Percentiles rank a stretch among this genome's conserved stretches.
Conservation (phyloP, 148 eudicot genomes). For the Arctostaphylos glauca region DNA sequence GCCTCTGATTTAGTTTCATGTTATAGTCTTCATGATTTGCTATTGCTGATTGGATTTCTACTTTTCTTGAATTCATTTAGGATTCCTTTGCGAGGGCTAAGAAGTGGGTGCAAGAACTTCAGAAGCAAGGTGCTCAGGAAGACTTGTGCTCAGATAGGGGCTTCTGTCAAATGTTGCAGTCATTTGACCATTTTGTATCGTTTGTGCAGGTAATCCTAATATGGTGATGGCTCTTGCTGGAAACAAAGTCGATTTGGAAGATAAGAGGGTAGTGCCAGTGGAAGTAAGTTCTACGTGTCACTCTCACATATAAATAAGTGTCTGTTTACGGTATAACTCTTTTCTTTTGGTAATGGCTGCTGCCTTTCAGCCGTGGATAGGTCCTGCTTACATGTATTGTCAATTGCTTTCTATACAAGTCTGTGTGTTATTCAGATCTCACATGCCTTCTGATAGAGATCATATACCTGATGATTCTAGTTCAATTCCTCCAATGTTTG, state of each 20-base stretch:
- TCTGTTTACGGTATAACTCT: background rate
- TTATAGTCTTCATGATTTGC: background rate
- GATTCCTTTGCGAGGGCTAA: constrained; percentile 89
- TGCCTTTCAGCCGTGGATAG: background rate
- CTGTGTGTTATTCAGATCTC: background rate
- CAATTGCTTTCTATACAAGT: background rate
- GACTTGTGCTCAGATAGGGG: background rate
- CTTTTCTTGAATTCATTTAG: constrained; percentile 34
- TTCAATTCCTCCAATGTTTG: background rate
- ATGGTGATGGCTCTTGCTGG: constrained; percentile 98
- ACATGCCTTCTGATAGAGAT: background rate
- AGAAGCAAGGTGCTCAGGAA: constrained; percentile 76
- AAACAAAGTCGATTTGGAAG: constrained; percentile 88
- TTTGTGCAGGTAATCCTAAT: constrained; percentile 74
- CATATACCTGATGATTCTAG: background rate
- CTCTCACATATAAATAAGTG: background rate
- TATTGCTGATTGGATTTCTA: background rate
- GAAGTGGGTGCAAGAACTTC: constrained; percentile 98
- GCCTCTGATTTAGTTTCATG: background rate
- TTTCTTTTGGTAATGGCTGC: background rate
- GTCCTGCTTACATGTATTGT: background rate
- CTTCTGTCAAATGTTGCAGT: background rate
- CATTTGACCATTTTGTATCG: constrained; percentile 8
- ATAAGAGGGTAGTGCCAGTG: constrained; percentile 68
- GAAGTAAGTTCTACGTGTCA: constrained; percentile 48